Conservation (phyloP, 805 yeast species). For the Barnettozyma californica region DNA sequence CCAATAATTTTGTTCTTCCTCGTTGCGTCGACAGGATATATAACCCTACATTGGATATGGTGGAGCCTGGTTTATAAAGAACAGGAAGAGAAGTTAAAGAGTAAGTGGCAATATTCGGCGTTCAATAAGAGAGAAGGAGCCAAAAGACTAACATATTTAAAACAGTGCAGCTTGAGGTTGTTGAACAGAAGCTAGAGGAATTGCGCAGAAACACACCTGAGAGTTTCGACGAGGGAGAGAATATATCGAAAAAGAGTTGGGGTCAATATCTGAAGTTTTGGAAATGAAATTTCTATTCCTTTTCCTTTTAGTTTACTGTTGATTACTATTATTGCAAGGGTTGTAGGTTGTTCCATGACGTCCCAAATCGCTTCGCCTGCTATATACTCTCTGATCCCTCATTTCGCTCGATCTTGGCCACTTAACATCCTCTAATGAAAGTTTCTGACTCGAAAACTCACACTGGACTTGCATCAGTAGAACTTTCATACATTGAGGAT, state of each 20-base stretch:
- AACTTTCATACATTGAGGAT: background rate
- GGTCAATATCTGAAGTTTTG: conserved; percentile 4
- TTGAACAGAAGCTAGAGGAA: background rate
- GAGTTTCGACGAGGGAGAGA: conserved; percentile 8
- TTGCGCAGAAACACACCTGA: background rate
- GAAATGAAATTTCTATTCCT: background rate
- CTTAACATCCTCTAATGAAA: background rate
- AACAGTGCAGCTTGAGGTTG: background rate
- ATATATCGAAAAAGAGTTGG: background rate
- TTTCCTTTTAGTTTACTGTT: background rate
- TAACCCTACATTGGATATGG: conserved; percentile 22
- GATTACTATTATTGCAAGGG: no score
- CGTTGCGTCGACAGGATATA: conserved; percentile 21
- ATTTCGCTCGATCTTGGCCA: background rate
- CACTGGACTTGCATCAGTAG: background rate
- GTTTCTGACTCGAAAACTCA: no score
- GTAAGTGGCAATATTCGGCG: conserved; percentile 11
- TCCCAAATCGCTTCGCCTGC: background rate
- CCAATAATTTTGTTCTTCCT: conserved; percentile 20
- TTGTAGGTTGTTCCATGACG: background rate
- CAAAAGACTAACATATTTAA: no score
- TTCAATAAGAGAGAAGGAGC: no score
- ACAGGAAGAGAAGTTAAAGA: conserved; percentile 16
- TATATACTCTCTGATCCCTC: background rate
- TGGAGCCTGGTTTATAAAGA: conserved; percentile 21